Evolutionary conservation across 768 basidiomycete genomes (phyloP), one percentile per base, ranked within the genome.

Genomic region (Boletus reticuloceps): DNA sequence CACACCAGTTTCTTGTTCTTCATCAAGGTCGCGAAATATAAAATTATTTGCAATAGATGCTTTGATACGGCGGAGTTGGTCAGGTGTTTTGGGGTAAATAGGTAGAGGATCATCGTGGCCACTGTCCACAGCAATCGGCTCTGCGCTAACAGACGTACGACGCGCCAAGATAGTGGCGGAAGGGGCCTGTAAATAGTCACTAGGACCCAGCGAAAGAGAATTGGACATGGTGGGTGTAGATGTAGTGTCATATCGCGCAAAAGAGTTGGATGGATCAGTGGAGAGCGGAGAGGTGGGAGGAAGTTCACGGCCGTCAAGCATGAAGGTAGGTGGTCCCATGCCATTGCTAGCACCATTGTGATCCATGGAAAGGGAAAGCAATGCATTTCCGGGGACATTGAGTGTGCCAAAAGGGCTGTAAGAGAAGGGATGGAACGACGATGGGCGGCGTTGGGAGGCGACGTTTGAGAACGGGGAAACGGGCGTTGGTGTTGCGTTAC

Each of bases 1-100:
- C 19, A 95, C 96, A 43, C 94, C 94, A 1, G 83, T 84, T 72
- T 91, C 89, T 72, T 98, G 96, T 65, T 98, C 96, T 64, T 97
- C 93, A 62, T 98, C 95, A 14, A 99, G 84, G 71, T 96, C 94
- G 49, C 93, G 84, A 79, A 99, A 99, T 54, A 98, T 84, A 66
- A 98, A 93, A 70, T 95, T 94, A 67, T 86, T 84, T 31, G 83
- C 79, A 59, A 94, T 97, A 46, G 94, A 91, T 9, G 83, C 77
- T 67, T 88, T 89, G 74, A 99, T 98, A 50, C 96, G 84, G 25
- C 80, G 79, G 32, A 94, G 79, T 72, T 99, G 97, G 60, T 93
- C 88, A 2, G 82, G 73, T 14, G 88, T 79, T 76, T 99, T 98
- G 8, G 79, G 78, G 63, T 83, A 89, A 48, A 87, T 77, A 20